Conservation (phyloP, 306 rosid genomes). For the Rosa multiflora region DNA sequence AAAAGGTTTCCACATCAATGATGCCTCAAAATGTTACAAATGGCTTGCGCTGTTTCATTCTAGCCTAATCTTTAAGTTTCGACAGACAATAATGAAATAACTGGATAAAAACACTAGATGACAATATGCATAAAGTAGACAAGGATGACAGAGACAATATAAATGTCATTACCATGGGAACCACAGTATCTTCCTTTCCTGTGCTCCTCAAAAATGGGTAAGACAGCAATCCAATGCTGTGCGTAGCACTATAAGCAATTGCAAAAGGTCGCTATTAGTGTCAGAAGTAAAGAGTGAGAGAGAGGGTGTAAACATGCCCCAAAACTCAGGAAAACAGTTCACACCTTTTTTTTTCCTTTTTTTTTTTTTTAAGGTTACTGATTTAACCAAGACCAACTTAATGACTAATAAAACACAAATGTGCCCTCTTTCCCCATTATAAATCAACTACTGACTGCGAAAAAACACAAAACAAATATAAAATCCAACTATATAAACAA, state of each 20-base stretch:
- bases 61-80: background rate
- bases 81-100: background rate
- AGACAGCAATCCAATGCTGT: conserved; percentile 91
- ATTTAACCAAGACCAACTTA: background rate
- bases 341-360: background rate
- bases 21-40: background rate
- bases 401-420: background rate
- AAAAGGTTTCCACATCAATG: background rate
- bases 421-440: background rate
- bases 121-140: background rate
- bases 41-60: background rate
- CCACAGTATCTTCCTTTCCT: conserved; percentile 91
- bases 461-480: background rate
- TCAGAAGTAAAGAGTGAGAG: background rate
- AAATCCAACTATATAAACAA: background rate
- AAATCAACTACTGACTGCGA: background rate
- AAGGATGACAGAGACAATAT: background rate
- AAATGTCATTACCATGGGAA: conserved; percentile 80
- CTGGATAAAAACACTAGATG: background rate
- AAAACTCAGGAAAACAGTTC: background rate
- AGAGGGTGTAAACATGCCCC: background rate
- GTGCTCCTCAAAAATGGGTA: conserved; percentile 94
- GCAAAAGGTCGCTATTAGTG: conserved; percentile 38
- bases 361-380: background rate
- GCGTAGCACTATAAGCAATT: conserved; percentile 56